Conservation (phyloP, 2,329 filamentous ascomycete genomes). For the Dactylonectria macrodidyma region DNA sequence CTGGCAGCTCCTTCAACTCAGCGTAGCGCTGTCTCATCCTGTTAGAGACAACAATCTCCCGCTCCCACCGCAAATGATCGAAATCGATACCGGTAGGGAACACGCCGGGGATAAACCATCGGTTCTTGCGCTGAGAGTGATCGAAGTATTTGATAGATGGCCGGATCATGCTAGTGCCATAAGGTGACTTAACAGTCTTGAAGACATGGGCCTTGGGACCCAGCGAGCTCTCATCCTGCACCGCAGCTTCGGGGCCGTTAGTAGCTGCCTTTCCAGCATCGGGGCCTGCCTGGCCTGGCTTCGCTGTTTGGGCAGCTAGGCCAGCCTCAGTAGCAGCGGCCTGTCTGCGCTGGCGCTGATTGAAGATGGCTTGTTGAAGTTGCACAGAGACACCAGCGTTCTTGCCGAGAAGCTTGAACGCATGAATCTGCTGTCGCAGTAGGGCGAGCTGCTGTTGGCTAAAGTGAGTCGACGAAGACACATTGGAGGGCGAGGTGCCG, state of each 20-base stretch:
- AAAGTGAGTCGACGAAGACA: slow-evolving; percentile 71
- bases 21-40: slow-evolving; percentile 87
- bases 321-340: slow-evolving; percentile 66
- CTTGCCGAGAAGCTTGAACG: slow-evolving; percentile 91
- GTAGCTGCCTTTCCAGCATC: slow-evolving; percentile 55
- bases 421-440: slow-evolving; percentile 88
- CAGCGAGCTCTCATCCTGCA: slow-evolving; percentile 52
- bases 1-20: slow-evolving; percentile 86
- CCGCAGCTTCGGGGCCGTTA: slow-evolving; percentile 53
- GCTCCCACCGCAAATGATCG: slow-evolving; percentile 87
- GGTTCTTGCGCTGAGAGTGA: slow-evolving; percentile 82
- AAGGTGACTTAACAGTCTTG: slow-evolving; percentile 83
- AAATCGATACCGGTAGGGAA: slow-evolving; percentile 92
- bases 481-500: slow-evolving; percentile 50
- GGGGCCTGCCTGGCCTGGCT: slow-evolving; percentile 50
- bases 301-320: slow-evolving; percentile 52
- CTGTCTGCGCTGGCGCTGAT: slow-evolving; percentile 77
- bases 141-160: slow-evolving; percentile 82
- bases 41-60: slow-evolving; percentile 91
- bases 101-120: slow-evolving; percentile 86
- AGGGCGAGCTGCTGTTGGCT: slow-evolving; percentile 84
- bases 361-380: slow-evolving; percentile 87
- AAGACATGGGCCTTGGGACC: slow-evolving; percentile 67
- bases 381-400: slow-evolving; percentile 85
- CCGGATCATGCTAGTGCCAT: slow-evolving; percentile 68